phyloP scores from a whole-genome alignment of 306 rosid genomes.

The Purshia tridentata region DNA sequence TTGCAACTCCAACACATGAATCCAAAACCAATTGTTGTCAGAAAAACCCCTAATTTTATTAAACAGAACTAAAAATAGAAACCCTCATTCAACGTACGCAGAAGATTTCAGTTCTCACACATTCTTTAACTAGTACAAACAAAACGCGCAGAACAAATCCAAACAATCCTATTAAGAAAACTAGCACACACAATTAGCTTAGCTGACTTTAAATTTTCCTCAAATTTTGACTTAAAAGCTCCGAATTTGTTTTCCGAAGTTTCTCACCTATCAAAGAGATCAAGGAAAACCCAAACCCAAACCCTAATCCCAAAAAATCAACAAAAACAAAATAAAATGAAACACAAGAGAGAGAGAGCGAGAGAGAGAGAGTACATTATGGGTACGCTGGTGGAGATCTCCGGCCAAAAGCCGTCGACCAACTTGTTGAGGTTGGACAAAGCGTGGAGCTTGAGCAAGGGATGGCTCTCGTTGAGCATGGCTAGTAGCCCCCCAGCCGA shows the following conservation, averaged over 20 bases:
- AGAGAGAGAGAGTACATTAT: constrained; percentile 52
- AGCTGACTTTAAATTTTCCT: neutral
- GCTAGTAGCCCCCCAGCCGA: constrained; percentile 96
- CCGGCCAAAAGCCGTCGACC: constrained; percentile 95
- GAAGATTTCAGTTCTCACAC: too few relatives aligned
- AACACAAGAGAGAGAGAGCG: neutral
- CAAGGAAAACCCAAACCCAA: constrained; percentile 3
- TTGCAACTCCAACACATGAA: neutral
- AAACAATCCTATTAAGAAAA: neutral
- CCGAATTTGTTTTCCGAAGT: neutral
- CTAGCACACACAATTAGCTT: neutral
- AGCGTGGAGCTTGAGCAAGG: constrained; percentile 80
- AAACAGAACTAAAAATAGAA: neutral
- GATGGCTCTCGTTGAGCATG: constrained; percentile 87
- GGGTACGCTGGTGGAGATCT: constrained; percentile 97
- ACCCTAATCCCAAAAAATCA: constrained; percentile 16
- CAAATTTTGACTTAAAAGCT: neutral
- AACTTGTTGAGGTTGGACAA: constrained; percentile 85
- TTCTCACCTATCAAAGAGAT: constrained; percentile 21
- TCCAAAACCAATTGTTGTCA: neutral
- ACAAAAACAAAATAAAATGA: neutral
- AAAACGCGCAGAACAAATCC: neutral
- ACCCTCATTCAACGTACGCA: neutral
- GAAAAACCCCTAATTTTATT: neutral
- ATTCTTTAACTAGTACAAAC: too few relatives aligned